Conservation (phyloP, 768 basidiomycete species). For the Piloderma croceum region DNA sequence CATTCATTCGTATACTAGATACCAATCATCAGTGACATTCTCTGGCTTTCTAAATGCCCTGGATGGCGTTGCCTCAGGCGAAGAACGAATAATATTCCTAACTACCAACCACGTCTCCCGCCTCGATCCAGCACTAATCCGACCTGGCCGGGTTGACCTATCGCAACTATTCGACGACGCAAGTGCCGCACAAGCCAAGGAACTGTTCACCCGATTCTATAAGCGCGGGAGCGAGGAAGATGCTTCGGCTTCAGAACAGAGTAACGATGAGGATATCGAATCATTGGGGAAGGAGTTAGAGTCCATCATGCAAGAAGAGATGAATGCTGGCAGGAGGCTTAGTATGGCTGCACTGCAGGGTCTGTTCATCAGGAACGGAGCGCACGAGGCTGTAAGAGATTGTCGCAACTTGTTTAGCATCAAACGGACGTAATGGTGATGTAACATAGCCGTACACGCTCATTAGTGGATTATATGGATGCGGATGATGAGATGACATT, state of each 20-base stretch:
- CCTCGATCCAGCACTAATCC: slow-evolving; percentile 90
- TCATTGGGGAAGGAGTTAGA: slow-evolving; percentile 48
- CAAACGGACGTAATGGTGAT: slow-evolving; percentile 21
- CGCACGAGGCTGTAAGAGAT: slow-evolving; percentile 47
- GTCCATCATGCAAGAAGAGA: slow-evolving; percentile 47
- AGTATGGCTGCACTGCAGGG: slow-evolving; percentile 98
- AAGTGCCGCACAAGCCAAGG: slow-evolving; percentile 68
- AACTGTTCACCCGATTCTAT: slow-evolving; percentile 83
- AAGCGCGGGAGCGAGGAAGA: slow-evolving; percentile 41
- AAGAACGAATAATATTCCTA: slow-evolving; percentile 98
- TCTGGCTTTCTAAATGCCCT: slow-evolving; percentile 96
- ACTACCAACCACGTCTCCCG: slow-evolving; percentile 93
- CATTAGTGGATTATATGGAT: too few species aligned
- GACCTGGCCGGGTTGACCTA: slow-evolving; percentile 92
- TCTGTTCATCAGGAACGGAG: slow-evolving; percentile 76
- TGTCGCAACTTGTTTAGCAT: slow-evolving; percentile 39
- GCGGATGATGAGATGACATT: too few species aligned
- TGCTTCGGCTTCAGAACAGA: slow-evolving; percentile 31
- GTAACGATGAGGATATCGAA: too few species aligned
- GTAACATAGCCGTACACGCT: too few species aligned
- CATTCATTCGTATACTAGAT: slow-evolving; percentile 42
- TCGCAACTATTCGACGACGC: slow-evolving; percentile 83
- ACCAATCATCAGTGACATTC: slow-evolving; percentile 94
- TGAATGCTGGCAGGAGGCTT: slow-evolving; percentile 49
- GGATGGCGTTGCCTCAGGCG: slow-evolving; percentile 95